Percentiles rank a stretch among this genome's conserved stretches.
Evolutionary conservation across 2,329 filamentous ascomycete genomes (phyloP).

Genomic region (Aspergillus glaucus): DNA sequence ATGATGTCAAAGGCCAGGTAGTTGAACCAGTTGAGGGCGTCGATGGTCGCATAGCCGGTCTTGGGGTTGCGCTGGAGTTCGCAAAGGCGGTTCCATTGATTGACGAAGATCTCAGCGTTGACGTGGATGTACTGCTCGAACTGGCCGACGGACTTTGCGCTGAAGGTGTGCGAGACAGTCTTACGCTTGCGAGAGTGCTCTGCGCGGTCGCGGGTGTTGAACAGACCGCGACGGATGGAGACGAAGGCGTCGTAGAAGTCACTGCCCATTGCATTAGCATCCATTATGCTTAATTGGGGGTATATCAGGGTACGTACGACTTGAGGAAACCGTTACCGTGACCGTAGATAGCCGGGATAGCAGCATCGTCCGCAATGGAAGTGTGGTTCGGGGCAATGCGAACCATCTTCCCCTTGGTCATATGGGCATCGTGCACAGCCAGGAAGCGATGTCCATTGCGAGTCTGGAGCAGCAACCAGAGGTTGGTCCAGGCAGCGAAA

Average conservation of each 20-base stretch:
- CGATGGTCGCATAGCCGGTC: slow-evolving; percentile 56
- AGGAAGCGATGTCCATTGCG: slow-evolving; percentile 61
- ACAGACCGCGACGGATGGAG: slow-evolving; percentile 75
- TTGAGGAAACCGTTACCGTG: slow-evolving; percentile 72
- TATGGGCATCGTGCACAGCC: slow-evolving; percentile 65
- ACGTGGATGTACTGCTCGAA: slow-evolving; percentile 84
- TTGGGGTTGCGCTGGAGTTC: slow-evolving; percentile 41
- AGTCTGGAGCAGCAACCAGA: slow-evolving; percentile 68
- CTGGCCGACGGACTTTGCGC: slow-evolving; percentile 69
- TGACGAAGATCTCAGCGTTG: slow-evolving; percentile 68
- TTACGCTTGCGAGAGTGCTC: slow-evolving; percentile 88
- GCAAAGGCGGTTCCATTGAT: slow-evolving; percentile 63
- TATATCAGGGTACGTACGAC: slow-evolving; percentile 45
- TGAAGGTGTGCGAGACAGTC: slow-evolving; percentile 81
- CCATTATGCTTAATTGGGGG: background rate
- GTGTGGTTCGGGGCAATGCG: slow-evolving; percentile 80
- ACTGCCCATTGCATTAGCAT: slow-evolving; percentile 35
- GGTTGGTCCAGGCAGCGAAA: slow-evolving; percentile 62
- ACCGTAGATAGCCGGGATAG: slow-evolving; percentile 71
- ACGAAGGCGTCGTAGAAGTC: slow-evolving; percentile 92
- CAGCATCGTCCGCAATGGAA: slow-evolving; percentile 71
- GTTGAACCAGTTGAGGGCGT: slow-evolving; percentile 77
- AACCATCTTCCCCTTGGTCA: slow-evolving; percentile 70
- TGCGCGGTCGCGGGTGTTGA: slow-evolving; percentile 76
- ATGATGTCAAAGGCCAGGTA: slow-evolving; percentile 58